Percentiles rank a stretch among this genome's conserved stretches.
phyloP scores from a whole-genome alignment of 768 basidiomycete species.

The Lenzites betulinus region DNA sequence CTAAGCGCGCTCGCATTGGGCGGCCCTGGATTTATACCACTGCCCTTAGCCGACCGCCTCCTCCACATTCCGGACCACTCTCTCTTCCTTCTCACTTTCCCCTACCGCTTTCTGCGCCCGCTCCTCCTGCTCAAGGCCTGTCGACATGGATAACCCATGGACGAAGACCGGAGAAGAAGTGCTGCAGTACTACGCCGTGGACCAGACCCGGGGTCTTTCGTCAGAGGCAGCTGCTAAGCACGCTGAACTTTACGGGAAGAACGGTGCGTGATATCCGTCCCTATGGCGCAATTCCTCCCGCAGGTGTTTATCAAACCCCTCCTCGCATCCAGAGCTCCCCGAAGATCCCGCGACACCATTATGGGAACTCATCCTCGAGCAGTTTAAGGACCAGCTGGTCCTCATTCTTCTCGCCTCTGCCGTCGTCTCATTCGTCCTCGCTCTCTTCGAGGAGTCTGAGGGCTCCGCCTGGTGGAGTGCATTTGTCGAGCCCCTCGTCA shows the following conservation, averaged over 20 bases:
- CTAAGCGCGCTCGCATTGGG: constrained; percentile 6
- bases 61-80: constrained; percentile 10
- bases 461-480: constrained; percentile 73
- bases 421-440: constrained; percentile 89
- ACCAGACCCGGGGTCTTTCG: constrained; percentile 63
- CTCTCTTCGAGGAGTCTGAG: constrained; percentile 78
- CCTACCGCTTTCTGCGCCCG: constrained; percentile 3
- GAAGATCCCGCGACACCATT: constrained; percentile 90
- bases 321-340: constrained; percentile 68
- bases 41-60: constrained; percentile 19
- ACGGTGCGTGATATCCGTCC: constrained; percentile 51
- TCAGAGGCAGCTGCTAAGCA: constrained; percentile 69
- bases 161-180: constrained; percentile 67
- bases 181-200: constrained; percentile 72
- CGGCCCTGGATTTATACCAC: constrained; percentile 14
- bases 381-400: constrained; percentile 98
- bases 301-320: constrained; percentile 6
- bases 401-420: constrained; percentile 95
- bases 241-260: constrained; percentile 81
- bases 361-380: constrained; percentile 95
- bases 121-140: constrained; percentile 3
- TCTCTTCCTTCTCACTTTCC: not conserved
- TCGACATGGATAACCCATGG: constrained; percentile 73
- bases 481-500: constrained; percentile 94
- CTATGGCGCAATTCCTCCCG: not conserved